These are phyloP conservation scores for Tetracladium maxilliforme DNA, from an alignment of 2,329 filamentous ascomycete species.

Conservation along the genomic window DNA sequence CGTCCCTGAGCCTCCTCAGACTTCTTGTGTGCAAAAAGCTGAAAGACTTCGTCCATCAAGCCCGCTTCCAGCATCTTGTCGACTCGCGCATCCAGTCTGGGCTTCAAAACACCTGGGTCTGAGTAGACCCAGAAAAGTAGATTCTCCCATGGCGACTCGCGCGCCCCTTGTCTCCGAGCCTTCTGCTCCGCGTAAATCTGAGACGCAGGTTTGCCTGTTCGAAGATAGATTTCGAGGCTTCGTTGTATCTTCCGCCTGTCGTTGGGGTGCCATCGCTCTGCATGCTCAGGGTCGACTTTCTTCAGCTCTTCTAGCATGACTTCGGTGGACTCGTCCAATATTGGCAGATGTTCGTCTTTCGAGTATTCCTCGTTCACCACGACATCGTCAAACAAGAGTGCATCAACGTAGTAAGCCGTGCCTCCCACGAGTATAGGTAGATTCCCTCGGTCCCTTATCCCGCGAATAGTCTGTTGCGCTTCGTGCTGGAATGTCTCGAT, in stretches of 20 bases:
- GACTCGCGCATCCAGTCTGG: slow-evolving; percentile 62
- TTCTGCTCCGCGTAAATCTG: slow-evolving; percentile 76
- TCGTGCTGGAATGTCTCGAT: slow-evolving; percentile 64
- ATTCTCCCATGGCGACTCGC: slow-evolving; percentile 26
- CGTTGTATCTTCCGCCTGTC: slow-evolving; percentile 80
- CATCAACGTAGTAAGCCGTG: slow-evolving; percentile 89
- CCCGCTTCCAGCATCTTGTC: slow-evolving; percentile 67
- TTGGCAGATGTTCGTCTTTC: slow-evolving; percentile 31
- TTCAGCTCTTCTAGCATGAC: slow-evolving; percentile 57
- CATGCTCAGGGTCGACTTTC: slow-evolving; percentile 81
- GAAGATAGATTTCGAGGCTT: slow-evolving; percentile 79
- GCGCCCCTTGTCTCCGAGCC: slow-evolving; percentile 10
- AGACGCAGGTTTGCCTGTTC: slow-evolving; percentile 68
- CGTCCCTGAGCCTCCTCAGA: slow-evolving; percentile 29
- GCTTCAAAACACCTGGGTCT: slow-evolving; percentile 48
- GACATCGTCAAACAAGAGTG: slow-evolving; percentile 67
- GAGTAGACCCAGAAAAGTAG: slow-evolving; percentile 76
- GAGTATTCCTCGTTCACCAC: slow-evolving; percentile 30
- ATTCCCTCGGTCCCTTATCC: slow-evolving; percentile 65
- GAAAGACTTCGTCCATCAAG: slow-evolving; percentile 44
- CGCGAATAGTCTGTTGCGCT: slow-evolving; percentile 53
- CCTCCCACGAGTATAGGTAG: slow-evolving; percentile 87
- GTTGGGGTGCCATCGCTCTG: slow-evolving; percentile 83
- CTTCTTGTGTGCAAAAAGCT: slow-evolving; percentile 31
- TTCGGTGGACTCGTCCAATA: slow-evolving; percentile 58